Evolutionary conservation across 805 yeast species (phyloP), one percentile per base, ranked within the genome.

Genomic region (Phaffomyces antillensis): DNA sequence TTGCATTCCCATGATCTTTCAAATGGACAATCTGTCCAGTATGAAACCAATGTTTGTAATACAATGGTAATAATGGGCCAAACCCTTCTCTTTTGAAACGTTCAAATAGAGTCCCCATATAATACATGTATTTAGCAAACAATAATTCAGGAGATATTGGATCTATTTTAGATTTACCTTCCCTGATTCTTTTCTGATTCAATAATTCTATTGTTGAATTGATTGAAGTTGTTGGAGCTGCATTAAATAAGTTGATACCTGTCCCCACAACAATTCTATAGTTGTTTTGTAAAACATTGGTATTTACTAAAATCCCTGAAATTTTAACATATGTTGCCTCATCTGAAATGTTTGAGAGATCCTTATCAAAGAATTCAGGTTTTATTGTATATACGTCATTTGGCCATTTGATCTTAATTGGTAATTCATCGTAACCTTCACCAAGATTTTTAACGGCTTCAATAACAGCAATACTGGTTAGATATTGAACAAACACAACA

Each of bases 381-480:
- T 77, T 79, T 54, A 79, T 60, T 5, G 83, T 79, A 59, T 87
- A 93, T 13, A 93, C 67, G 62, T 93, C 99, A 61, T 93, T 93
- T 2, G 99, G 99, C 99, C 99, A 93, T 61, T 93, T 93, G 48
- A 93, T 73, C 41, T 79, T 73, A 15, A 91, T 71, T 0, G 96
- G 97, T 53, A 93, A 64, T 39, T 79, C 83, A 18, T 79, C 81
- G 59, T 82, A 87, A 0, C 86, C 88, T 8, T 64, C 69, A 4
- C 63, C 63, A 55, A 88, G 79, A 3, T 77, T 68, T 32, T 76
- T 62, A 16, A 91, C 73, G 25, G 95, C 86, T 59, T 85, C 87
- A 10, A 90, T 82, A 42, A 84, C 74, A 0, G 98, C 96, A 50
- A 93, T 64, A 44, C 93, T 80, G 8, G 86, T 78, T 13, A 93